Evolutionary conservation across 768 basidiomycete species (phyloP).

Genomic region (Boletellus emodensis): DNA sequence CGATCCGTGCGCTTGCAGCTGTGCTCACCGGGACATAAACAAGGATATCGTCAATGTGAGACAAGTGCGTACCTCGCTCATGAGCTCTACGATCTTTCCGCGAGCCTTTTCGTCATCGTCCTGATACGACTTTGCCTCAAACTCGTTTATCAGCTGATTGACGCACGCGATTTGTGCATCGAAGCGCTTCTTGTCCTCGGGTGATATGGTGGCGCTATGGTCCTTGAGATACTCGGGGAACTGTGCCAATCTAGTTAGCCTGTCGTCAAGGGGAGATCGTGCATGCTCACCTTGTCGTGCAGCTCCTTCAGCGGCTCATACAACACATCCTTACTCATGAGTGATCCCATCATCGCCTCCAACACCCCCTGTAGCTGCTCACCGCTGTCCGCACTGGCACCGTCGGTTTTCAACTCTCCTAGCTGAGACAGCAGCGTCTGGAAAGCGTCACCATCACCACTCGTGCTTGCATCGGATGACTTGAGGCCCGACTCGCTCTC

Average conservation of each 20-base stretch:
- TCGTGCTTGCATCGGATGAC: conserved; percentile 12
- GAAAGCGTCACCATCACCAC: conserved; percentile 34
- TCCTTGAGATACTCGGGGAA: conserved; percentile 73
- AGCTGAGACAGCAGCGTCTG: conserved; percentile 53
- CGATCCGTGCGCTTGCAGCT: conserved; percentile 68
- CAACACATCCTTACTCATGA: conserved; percentile 42
- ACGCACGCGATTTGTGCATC: conserved; percentile 57
- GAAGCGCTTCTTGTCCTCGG: conserved; percentile 61
- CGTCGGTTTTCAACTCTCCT: conserved; percentile 27
- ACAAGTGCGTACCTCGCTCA: conserved; percentile 57
- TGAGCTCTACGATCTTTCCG: conserved; percentile 56
- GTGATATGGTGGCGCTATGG: conserved; percentile 48
- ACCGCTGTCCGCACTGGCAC: conserved; percentile 36
- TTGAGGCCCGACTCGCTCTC: conserved; percentile 51
- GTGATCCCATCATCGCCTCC: conserved; percentile 53
- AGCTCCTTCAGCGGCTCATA: conserved; percentile 86
- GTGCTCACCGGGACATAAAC: not conserved
- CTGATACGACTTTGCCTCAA: conserved; percentile 56
- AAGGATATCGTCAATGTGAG: not conserved
- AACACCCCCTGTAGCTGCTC: conserved; percentile 62
- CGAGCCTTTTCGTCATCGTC: conserved; percentile 49
- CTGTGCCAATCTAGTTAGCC: conserved; percentile 33
- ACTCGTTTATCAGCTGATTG: conserved; percentile 55
- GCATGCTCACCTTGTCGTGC: conserved; percentile 22
- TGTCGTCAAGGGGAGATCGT: not conserved